Conservation (phyloP, 257 asterid genomes). For the Solanum pennellii region DNA sequence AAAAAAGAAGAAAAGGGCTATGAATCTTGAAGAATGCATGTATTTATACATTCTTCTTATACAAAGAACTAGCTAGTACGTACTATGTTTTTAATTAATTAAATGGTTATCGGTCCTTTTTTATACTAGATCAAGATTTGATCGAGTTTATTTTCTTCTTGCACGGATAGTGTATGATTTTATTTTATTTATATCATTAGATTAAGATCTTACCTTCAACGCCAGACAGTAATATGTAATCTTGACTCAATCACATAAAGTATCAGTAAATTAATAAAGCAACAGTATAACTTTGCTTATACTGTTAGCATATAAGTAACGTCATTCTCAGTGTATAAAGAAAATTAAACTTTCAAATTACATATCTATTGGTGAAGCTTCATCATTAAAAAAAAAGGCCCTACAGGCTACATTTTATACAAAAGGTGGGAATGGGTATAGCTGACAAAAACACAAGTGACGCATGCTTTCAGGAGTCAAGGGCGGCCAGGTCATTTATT, state of each 20-base stretch:
- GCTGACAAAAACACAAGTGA: not conserved
- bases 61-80: not conserved
- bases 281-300: not conserved
- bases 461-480: not conserved
- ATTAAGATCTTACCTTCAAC: not conserved
- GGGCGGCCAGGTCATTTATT: not conserved
- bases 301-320: too few species aligned
- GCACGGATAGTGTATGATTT: too few species aligned
- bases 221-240: not conserved
- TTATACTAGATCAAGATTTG: not conserved
- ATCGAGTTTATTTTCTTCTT: not conserved
- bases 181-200: not conserved
- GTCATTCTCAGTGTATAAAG: not conserved
- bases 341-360: not conserved
- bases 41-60: not conserved
- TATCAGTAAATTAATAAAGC: not conserved
- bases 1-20: not conserved
- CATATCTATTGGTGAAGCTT: not conserved
- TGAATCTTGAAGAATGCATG: not conserved
- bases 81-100: not conserved
- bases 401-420: not conserved
- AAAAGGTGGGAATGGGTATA: not conserved
- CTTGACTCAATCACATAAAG: not conserved
- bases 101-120: not conserved
- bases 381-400: not conserved